Base-by-base conservation (phyloP, 2,329 filamentous ascomycete genomes). In the Xylariales sp. region DNA sequence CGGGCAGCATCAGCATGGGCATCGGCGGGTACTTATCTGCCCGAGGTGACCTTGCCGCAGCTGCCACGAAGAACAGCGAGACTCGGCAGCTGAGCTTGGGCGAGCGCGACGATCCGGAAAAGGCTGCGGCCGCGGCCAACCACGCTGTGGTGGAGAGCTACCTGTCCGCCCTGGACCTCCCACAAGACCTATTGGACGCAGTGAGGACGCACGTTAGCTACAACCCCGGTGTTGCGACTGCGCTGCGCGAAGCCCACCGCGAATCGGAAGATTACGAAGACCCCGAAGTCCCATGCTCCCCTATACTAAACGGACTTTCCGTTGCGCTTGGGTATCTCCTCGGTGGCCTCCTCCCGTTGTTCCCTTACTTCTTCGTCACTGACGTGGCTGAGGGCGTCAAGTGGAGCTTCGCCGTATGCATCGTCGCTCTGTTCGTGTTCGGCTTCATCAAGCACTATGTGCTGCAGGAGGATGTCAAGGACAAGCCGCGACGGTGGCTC, bases 1-100 rank as follows among this genome's bases (percentile, higher is more conserved):
- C 82, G 0, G 85, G 85, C 14, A 79, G 81, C 48, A 87, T 89
- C 48, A 83, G 76, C 38, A 89, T 89, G 85, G 85, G 85, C 2
- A 67, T 89, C 5, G 83, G 85, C 17, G 84, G 81, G 6, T 88
- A 85, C 55, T 68, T 89, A 2, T 83, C 82, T 7, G 81, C 80
- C 19, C 65, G 69, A 29, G 78, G 76, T 1, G 76, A 82, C 52
- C 46, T 51, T 32, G 46, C 37, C 11, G 23, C 33, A 4, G 21
- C n/a, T 21, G 31, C 31, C 21, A 24, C 29, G 11, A 11, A 11
- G 11, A 16, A n/a, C 17, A 11, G 5, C 12, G 21, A 30, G 15
- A 16, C 15, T 6, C 6, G 4, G 10, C 12, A 23, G 28, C 17
- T 25, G 11, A 15, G 24, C 18, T 19, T 33, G 12, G 29, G 29